Base-by-base conservation (phyloP, 1,139 yeast species). In the Lodderomyces parapsilosis region DNA sequence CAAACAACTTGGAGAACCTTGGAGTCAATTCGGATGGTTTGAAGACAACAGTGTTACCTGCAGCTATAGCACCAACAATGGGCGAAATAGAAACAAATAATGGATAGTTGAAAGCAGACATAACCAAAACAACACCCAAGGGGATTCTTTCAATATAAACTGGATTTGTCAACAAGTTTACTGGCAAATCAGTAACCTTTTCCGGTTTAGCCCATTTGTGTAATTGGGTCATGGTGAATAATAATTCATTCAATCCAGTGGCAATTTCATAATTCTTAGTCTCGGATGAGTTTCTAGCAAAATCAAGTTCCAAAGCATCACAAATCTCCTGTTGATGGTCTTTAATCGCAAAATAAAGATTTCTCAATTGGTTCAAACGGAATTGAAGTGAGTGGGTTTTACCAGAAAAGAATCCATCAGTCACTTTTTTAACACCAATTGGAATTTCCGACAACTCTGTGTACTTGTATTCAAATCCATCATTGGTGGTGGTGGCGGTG, bases 61-160 rank as follows among this genome's bases (percentile, higher is more conserved):
- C 89, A 1, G 96, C 89, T 52, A 91, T 68, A 1, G 96, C 96
- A 18, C 89, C 88, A 27, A 82, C 74, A 19, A 90, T 58, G 0
- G 96, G 90, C 13, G 78, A 70, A 18, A 89, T 50, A 0, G 88
- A 58, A 49, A 91, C 68, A 38, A 77, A 51, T 41, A 87, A 61
- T 1, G 98, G 98, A 60, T 85, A 91, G 65, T 91, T 91, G 77
- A 86, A 90, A 0, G 98, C 96, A 1, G 89, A 68, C 44, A 90
- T 80, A 42, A 91, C 71, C 50, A 90, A 72, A 2, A 86, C 85
- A 4, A 80, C 76, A 2, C 98, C 97, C 48, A 81, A 61, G 1
- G 98, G 93, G 39, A 80, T 79, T 50, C 75, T 76, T 54, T 84
- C 86, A 39, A 86, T 64, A 39, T 67, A 67, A 3, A 80, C 75